Base-by-base conservation (phyloP, 495 filamentous ascomycete species). In the Xylaria cubensis region DNA sequence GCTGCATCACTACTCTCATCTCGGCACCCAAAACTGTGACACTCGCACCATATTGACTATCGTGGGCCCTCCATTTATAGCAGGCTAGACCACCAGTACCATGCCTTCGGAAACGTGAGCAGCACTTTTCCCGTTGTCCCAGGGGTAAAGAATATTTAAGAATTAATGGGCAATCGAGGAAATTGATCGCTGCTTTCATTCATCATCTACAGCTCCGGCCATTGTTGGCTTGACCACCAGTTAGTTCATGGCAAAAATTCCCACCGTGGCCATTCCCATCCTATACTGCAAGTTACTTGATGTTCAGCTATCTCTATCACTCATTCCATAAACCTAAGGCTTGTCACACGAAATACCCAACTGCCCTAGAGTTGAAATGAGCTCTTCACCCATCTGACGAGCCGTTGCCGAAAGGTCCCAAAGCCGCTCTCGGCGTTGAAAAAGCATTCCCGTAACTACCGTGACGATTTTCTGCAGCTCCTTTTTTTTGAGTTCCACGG, bases 301-400 rank as follows among this genome's bases (percentile, higher is more conserved):
- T 1, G 0, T 53, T 67, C 26, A 51, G n/a, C 13, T n/a, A 4
- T 21, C 13, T 17, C 32, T 48, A 8, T 21, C 19, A 55, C 32
- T 39, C 44, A 15, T 53, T 29, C 53, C 26, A 56, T 17, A 24
- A 53, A 67, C 34, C 46, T 15, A 1, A 36, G 46, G 17, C 1
- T 53, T 32, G 29, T 67, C 50, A 56, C 66, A 69, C 4, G 24
- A 12, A 59, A 62, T 41, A 9, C 53, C 55, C 29, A 61, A 46
- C 26, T 69, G 13, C 19, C 50, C 67, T 7, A 69, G 26, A 26
- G n/a, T 34, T 41, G n/a, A 26, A 24, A 69, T 61, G 55, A 69
- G 53, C 34, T 61, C 67, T 62, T 68, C 51, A 26, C 51, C 53
- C 53, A 68, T 7, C 53, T 59, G 36, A 24, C 51, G 51, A n/a